Evolutionary conservation across 371 early-diverging fungal genomes (phyloP), one percentile per base, ranked within the genome.

Genomic region (Saksenaea vasiformis): DNA sequence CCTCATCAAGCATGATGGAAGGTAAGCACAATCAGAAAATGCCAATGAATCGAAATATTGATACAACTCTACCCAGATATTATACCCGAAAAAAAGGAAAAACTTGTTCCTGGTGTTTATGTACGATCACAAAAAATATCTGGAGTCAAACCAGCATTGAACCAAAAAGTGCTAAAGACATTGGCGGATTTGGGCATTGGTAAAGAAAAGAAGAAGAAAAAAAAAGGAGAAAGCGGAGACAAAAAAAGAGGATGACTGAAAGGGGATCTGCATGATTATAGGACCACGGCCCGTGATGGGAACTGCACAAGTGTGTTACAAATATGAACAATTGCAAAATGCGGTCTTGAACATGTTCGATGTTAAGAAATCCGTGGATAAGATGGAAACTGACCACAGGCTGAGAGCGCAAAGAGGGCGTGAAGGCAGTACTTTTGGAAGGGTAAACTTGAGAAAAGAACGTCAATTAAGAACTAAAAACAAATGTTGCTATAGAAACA

Each of bases 221-320:
- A 34, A 56, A 35, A 35, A 37, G 26, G 19, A 37, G 19, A 35
- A 36, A 35, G 41, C 36, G 58, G 58, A 38, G 38, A n/a, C n/a
- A 34, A 38, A 56, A 56, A 22, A 47, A 47, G 22, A 47, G 51
- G 51, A 19, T n/a, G 51, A 22, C 51, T 47, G 51, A 47, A 47
- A 47, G 51, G 51, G 22, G 51, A 47, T 47, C 51, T 47, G 51
- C 51, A 47, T 47, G 51, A 47, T n/a, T 53, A 56, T 60, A 80
- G 80, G 86, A 27, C 78, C 84, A 11, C 85, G 89, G 36, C 95
- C 95, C 9, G 72, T 83, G 37, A 93, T 95, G 93, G 90, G 92
- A 14, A 94, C 95, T 1, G 85, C 83, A 4, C 71, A 79, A 2
- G 87, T 94, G 14, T 90, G 90, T 68, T 82, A 84, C 57, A 85